Percentiles rank a stretch among this genome's conserved stretches.
Evolutionary conservation across 768 basidiomycete species (phyloP).

Genomic region (Lanmaoa rubissima): DNA sequence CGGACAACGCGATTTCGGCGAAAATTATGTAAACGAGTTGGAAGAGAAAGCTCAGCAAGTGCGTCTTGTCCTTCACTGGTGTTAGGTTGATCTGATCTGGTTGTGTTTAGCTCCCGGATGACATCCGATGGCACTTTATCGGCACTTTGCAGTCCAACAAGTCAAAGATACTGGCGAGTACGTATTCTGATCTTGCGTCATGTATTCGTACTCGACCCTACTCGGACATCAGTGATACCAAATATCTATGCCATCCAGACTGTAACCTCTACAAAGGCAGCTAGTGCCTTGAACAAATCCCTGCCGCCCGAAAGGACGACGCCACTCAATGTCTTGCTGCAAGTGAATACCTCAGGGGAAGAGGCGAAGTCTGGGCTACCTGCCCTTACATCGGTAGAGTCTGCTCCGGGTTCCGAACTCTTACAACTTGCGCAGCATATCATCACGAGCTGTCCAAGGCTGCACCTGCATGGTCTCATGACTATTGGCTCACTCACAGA

Average conservation of each 20-base stretch:
- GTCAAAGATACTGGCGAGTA: slow-evolving; percentile 82
- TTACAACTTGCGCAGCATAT: slow-evolving; percentile 68
- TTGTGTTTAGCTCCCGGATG: slow-evolving; percentile 65
- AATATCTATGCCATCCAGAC: slow-evolving; percentile 90
- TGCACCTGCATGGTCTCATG: slow-evolving; percentile 88
- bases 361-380: slow-evolving; percentile 83
- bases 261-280: slow-evolving; percentile 76
- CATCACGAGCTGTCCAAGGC: slow-evolving; percentile 65
- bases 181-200: slow-evolving; percentile 17
- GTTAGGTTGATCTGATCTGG: slow-evolving; percentile 8
- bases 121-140: slow-evolving; percentile 97
- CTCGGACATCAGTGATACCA: slow-evolving; percentile 60
- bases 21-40: slow-evolving; percentile 95
- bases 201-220: slow-evolving; percentile 4
- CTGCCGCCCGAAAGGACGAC: slow-evolving; percentile 52
- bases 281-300: slow-evolving; percentile 73
- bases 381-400: slow-evolving; percentile 44
- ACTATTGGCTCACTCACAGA: slow-evolving; percentile 87
- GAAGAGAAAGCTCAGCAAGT: slow-evolving; percentile 80
- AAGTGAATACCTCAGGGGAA: slow-evolving; percentile 96
- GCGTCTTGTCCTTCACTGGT: slow-evolving; percentile 21
- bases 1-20: slow-evolving; percentile 91
- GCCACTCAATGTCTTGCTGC: slow-evolving; percentile 81
- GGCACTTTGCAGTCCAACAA: slow-evolving; percentile 94
- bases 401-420: slow-evolving; percentile 47